Percentiles rank a stretch among this genome's conserved stretches.
phyloP scores from a whole-genome alignment of 306 rosid genomes.

The Dalbergia cochinchinensis region DNA sequence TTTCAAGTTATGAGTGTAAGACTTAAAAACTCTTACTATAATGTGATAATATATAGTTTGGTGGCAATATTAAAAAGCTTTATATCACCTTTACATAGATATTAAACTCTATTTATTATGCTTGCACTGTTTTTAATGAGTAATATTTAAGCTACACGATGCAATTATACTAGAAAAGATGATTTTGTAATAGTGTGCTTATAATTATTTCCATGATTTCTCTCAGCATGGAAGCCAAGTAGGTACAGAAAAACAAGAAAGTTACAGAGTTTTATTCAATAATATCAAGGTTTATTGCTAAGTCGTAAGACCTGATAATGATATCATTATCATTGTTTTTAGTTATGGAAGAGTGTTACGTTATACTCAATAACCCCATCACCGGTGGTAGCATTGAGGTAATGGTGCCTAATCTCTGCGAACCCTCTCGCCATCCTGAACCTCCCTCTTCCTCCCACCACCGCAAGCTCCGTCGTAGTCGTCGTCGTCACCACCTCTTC shows the following conservation, averaged over 20 bases:
- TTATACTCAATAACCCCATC: slow-evolving; percentile 52
- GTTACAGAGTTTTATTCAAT: not conserved
- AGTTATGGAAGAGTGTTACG: slow-evolving; percentile 52
- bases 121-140: too few relatives aligned
- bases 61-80: too few relatives aligned
- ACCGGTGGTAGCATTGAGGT: slow-evolving; percentile 32
- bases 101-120: too few relatives aligned
- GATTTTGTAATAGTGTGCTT: too few relatives aligned
- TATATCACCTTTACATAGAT: too few relatives aligned
- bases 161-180: not conserved
- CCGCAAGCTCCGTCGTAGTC: slow-evolving; percentile 46
- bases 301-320: too few relatives aligned
- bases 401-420: slow-evolving; percentile 32
- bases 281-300: not conserved
- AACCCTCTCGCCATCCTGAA: slow-evolving; percentile 56
- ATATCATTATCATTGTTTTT: not conserved
- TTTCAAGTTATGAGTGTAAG: too few relatives aligned
- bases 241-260: not conserved
- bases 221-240: not conserved
- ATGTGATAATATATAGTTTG: too few relatives aligned
- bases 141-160: too few relatives aligned
- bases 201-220: not conserved
- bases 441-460: slow-evolving; percentile 63
- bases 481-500: not conserved
- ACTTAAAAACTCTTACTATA: too few relatives aligned